These are phyloP conservation scores for Syzygium syzygioides DNA, from an alignment of 441 rosid genomes.

Conservation along the genomic window DNA sequence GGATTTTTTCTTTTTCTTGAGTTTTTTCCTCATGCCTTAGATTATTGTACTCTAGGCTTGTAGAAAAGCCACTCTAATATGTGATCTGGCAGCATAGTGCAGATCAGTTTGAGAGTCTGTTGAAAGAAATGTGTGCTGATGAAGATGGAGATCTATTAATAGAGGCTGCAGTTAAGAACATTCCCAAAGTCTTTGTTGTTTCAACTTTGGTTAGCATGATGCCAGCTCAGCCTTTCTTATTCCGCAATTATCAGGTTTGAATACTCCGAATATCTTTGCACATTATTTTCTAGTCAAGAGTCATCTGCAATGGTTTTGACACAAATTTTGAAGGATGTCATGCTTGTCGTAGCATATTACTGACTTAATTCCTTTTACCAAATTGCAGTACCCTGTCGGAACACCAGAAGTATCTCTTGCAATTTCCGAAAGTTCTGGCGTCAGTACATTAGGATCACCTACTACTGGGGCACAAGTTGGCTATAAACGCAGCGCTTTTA, in stretches of 20 bases:
- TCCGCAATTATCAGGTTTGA: slow-evolving; percentile 94
- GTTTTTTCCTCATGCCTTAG: slow-evolving; percentile 6
- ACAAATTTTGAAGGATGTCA: neutral
- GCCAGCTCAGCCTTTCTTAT: slow-evolving; percentile 96
- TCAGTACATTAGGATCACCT: slow-evolving; percentile 52
- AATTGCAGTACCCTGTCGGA: slow-evolving; percentile 82
- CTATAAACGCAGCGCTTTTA: slow-evolving; percentile 83
- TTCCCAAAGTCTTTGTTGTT: slow-evolving; percentile 91
- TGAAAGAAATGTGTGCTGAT: slow-evolving; percentile 97
- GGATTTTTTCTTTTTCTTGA: neutral
- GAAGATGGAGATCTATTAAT: slow-evolving; percentile 93
- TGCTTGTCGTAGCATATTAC: neutral
- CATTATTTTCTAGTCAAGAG: neutral
- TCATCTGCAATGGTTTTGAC: neutral
- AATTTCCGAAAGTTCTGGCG: slow-evolving; percentile 72
- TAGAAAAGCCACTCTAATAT: slow-evolving; percentile 16
- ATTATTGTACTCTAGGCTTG: neutral
- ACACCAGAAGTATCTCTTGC: slow-evolving; percentile 81
- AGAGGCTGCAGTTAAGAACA: slow-evolving; percentile 86
- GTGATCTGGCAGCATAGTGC: slow-evolving; percentile 92
- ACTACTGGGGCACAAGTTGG: slow-evolving; percentile 79
- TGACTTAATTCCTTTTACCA: slow-evolving; percentile 7
- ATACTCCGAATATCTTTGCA: neutral
- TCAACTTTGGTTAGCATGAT: slow-evolving; percentile 88
- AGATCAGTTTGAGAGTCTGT: slow-evolving; percentile 89